Evolutionary conservation across 768 basidiomycete species (phyloP).

Genomic region (Trametes gibbosa): DNA sequence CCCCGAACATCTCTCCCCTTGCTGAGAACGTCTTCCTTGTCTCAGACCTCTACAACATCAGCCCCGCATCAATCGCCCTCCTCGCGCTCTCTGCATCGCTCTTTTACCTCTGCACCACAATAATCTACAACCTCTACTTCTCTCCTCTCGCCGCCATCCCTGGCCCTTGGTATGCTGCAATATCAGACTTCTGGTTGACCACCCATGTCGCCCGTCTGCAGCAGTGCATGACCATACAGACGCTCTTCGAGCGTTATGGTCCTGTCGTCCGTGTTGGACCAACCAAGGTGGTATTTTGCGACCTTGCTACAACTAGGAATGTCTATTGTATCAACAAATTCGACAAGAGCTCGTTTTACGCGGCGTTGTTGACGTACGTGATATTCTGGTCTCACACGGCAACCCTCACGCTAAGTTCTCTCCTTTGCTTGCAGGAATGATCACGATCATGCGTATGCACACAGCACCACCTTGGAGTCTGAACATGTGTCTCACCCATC

Average conservation of each 20-base stretch:
- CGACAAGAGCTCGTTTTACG: slow-evolving; percentile 79
- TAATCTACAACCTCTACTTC: slow-evolving; percentile 49
- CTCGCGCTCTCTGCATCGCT: slow-evolving; percentile 26
- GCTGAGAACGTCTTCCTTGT: slow-evolving; percentile 8
- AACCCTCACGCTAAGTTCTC: neutral
- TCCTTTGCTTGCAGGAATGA: slow-evolving; percentile 54
- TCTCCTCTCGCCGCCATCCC: slow-evolving; percentile 73
- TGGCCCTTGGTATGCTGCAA: slow-evolving; percentile 77
- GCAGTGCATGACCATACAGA: slow-evolving; percentile 68
- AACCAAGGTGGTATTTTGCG: slow-evolving; percentile 78
- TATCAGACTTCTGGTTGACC: slow-evolving; percentile 73
- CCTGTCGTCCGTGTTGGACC: slow-evolving; percentile 78
- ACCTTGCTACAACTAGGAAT: slow-evolving; percentile 63
- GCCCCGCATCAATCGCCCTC: slow-evolving; percentile 23
- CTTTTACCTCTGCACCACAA: slow-evolving; percentile 35
- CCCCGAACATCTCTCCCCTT: slow-evolving; percentile 6
- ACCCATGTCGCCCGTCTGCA: slow-evolving; percentile 69
- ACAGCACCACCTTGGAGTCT: slow-evolving; percentile 14
- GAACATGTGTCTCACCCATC: slow-evolving; percentile 26
- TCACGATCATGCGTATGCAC: slow-evolving; percentile 72
- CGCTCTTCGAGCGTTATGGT: slow-evolving; percentile 68
- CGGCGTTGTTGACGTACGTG: slow-evolving; percentile 74
- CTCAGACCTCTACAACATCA: neutral
- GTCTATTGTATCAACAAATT: slow-evolving; percentile 78
- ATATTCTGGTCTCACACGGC: neutral